Evolutionary conservation across 2,329 filamentous ascomycete genomes (phyloP).

Genomic region (Talaromyces rugulosus): DNA sequence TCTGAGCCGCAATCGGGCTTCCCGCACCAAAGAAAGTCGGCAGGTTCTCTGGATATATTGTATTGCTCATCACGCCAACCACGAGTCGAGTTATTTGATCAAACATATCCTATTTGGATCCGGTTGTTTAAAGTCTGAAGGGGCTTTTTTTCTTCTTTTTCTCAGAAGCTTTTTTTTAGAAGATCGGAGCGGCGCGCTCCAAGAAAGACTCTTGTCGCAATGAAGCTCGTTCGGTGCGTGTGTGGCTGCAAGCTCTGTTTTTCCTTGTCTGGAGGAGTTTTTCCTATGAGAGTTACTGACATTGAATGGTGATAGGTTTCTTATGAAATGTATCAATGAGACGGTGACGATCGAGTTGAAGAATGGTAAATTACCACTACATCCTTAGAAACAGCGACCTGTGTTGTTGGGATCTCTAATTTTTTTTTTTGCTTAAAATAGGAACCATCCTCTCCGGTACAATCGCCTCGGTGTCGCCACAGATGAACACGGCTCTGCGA

Average conservation of each 20-base stretch:
- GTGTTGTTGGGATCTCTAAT: neutral
- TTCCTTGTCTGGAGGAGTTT: neutral
- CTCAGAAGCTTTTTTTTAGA: neutral
- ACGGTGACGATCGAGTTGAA: slow-evolving; percentile 98
- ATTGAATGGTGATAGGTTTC: slow-evolving; percentile 60
- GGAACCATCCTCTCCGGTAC: slow-evolving; percentile 96
- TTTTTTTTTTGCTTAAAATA: slow-evolving; percentile 29
- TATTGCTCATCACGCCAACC: neutral
- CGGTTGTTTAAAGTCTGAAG: neutral
- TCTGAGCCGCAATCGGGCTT: slow-evolving; percentile 3
- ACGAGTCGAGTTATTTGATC: neutral
- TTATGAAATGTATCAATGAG: slow-evolving; percentile 99
- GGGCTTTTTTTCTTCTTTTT: neutral
- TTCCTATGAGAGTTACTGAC: slow-evolving; percentile 8
- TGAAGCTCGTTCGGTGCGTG: slow-evolving; percentile 91
- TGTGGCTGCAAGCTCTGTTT: neutral
- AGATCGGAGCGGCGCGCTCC: neutral
- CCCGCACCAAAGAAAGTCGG: neutral
- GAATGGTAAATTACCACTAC: slow-evolving; percentile 66
- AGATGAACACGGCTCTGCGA: slow-evolving; percentile 97
- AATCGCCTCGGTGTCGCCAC: slow-evolving; percentile 90
- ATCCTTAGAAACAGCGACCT: neutral
- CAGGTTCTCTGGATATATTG: neutral
- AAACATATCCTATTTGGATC: neutral
- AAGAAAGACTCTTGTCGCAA: slow-evolving; percentile 3